Evolutionary conservation across 2,329 filamentous ascomycete species (phyloP).

Genomic region (Epicoccum nigrum): DNA sequence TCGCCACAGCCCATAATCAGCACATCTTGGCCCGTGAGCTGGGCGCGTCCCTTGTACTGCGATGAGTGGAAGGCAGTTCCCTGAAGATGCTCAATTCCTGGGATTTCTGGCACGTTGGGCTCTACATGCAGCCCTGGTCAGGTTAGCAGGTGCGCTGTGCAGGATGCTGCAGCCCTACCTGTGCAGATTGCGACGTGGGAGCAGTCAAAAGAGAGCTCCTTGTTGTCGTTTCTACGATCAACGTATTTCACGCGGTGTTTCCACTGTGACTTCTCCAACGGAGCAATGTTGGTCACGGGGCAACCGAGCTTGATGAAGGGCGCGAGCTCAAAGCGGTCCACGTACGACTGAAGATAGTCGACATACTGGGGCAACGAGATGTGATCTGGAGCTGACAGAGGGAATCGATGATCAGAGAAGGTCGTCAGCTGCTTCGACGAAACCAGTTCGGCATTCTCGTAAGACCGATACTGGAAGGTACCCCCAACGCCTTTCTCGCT

Average conservation of each 20-base stretch:
- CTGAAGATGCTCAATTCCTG: constrained; percentile 37
- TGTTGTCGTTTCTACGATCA: constrained; percentile 17
- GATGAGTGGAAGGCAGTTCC: constrained; percentile 39
- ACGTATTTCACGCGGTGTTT: constrained; percentile 38
- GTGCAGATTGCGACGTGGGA: constrained; percentile 41
- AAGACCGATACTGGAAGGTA: constrained; percentile 56
- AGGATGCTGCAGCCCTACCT: not conserved
- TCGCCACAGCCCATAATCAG: constrained; percentile 43
- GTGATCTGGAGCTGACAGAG: constrained; percentile 47
- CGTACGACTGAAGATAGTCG: constrained; percentile 37
- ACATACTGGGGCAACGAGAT: constrained; percentile 43
- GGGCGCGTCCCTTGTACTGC: constrained; percentile 35
- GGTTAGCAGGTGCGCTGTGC: not conserved
- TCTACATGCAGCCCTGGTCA: constrained; percentile 33
- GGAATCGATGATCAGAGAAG: constrained; percentile 58
- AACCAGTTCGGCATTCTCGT: constrained; percentile 59
- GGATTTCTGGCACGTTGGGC: constrained; percentile 37
- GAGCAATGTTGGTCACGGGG: constrained; percentile 32
- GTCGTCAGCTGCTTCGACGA: constrained; percentile 59
- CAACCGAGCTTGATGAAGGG: constrained; percentile 35
- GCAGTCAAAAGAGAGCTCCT: constrained; percentile 33
- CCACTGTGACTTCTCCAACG: constrained; percentile 30
- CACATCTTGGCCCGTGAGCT: constrained; percentile 35
- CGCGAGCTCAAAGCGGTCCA: constrained; percentile 32
- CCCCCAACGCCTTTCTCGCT: constrained; percentile 54